Evolutionary conservation across 768 basidiomycete species (phyloP), one percentile per base, ranked within the genome.

Genomic region (Pholiota molesta): DNA sequence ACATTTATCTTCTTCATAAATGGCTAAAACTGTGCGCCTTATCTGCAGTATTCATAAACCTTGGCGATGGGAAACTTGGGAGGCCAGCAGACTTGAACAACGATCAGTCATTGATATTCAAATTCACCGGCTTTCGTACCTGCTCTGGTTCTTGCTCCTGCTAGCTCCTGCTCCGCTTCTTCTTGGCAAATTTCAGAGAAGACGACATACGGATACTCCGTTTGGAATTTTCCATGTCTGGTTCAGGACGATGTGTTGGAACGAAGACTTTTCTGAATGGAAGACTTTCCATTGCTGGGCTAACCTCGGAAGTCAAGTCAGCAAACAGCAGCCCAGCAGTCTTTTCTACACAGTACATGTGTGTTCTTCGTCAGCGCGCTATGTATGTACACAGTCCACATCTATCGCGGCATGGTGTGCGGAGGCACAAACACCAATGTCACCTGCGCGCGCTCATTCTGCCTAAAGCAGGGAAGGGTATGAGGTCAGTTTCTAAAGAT

Each of bases 401-500:
- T 13, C 11, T 3, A 16, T 37, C 35, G 14, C 14, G 14, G 35
- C 7, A 37, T 37, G 35, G 1, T 31, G 14, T 23, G 23, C 9
- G 47, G 8, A 9, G n/a, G 47, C 47, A 23, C n/a, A 11, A 49
- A 19, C 19, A 21, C 26, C 23, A 23, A 26, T 49, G 23, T 19
- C 45, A 23, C 21, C 23, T 19, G 21, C 26, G 23, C 53, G 19
- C 19, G 21, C 45, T 42, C 62, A 57, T 35, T 44, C 40, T 28
- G 42, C 31, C 31, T 59, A n/a, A 52, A 35, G 42, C 45, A 28
- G 51, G 54, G 28, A 17, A 29, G 14, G 11, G 16, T 31, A 66
- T 69, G 68, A 63, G 62, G 58, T 52, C 53, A 54, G 44, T 53
- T 67, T 4, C 40, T 31, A 21, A 14, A 62, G 37, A 68, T 66